A percentile compares a stretch with the other conserved stretches of the same genome.
phyloP scores from a whole-genome alignment of 495 filamentous ascomycete species.

The Penicillium manginii region DNA sequence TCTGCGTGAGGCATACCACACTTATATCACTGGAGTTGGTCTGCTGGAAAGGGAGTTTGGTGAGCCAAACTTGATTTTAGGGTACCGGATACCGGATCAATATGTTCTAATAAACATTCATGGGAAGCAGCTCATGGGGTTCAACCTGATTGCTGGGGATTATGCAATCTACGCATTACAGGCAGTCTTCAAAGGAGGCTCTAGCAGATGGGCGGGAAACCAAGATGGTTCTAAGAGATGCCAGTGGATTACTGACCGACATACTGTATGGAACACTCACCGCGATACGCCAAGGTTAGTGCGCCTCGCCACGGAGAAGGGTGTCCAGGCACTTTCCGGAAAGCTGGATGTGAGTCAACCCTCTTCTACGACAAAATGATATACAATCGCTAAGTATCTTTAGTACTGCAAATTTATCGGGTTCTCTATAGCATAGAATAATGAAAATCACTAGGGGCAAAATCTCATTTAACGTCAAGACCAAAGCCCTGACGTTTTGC shows the following conservation, averaged over 20 bases:
- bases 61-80: slow-evolving; percentile 4
- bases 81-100: slow-evolving; percentile 10
- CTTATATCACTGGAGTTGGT: slow-evolving; percentile 11
- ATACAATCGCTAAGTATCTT: neutral
- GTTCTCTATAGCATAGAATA: slow-evolving; percentile 5
- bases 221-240: neutral
- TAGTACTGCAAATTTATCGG: slow-evolving; percentile 8
- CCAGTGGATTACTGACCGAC: neutral
- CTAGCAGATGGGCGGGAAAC: slow-evolving; percentile 4
- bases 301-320: slow-evolving; percentile 2
- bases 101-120: neutral
- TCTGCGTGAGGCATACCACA: slow-evolving; percentile 6
- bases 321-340: slow-evolving; percentile 7
- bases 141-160: slow-evolving; percentile 2
- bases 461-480: no score
- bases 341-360: slow-evolving; percentile 2
- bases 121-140: slow-evolving; percentile 4
- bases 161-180: neutral
- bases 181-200: neutral
- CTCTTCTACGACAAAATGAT: neutral
- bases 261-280: neutral
- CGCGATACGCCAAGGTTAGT: neutral
- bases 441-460: no score
- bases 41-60: neutral
- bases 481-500: no score